Base-by-base conservation (phyloP, 2,329 filamentous ascomycete species). In the Didymella arachidicola region DNA sequence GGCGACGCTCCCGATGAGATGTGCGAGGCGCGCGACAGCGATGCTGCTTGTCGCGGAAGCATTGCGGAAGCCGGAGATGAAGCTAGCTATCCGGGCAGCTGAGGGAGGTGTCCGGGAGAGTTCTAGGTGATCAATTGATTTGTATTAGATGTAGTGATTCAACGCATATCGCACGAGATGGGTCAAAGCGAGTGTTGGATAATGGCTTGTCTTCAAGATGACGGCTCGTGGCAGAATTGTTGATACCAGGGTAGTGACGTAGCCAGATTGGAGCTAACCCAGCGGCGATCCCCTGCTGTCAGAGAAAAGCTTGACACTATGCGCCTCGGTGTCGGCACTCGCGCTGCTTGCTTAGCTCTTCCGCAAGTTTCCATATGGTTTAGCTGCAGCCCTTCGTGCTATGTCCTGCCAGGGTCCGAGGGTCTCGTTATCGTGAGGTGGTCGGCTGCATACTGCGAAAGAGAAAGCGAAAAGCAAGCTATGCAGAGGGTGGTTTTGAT, bases 21-120 rank as follows among this genome's bases (percentile, higher is more conserved):
- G 49, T 63, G 63, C 45, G 66, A 63, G 36, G 61, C 59, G 61
- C 72, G 72, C 68, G 68, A 66, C 46, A 73, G 60, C 59, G 70
- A 69, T 42, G 67, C 64, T 49, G 69, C 65, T 44, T 72, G 69
- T 65, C 73, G 72, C 57, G 67, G 59, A 29, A 74, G 65, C 72
- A 75, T 75, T 39, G 63, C 60, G 60, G 57, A 42, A 50, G 22
- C 43, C 14, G 47, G 47, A 43, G 19, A 2, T 22, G 47, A 12
- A 58, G 55, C 22, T 36, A 45, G 59, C 50, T 49, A 34, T 41
- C 36, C 48, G 54, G 27, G 43, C 49, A 58, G 44, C 49, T 39
- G n/a, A 26, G n/a, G 36, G 29, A 42, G 34, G 29, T 49, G 27
- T 36, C 39, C 39, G 18, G 38, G 53, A 18, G 46, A 26, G 41